These are phyloP conservation scores for Ruellia speciosa DNA, from an alignment of 305 asterid species.

Conservation along the genomic window DNA sequence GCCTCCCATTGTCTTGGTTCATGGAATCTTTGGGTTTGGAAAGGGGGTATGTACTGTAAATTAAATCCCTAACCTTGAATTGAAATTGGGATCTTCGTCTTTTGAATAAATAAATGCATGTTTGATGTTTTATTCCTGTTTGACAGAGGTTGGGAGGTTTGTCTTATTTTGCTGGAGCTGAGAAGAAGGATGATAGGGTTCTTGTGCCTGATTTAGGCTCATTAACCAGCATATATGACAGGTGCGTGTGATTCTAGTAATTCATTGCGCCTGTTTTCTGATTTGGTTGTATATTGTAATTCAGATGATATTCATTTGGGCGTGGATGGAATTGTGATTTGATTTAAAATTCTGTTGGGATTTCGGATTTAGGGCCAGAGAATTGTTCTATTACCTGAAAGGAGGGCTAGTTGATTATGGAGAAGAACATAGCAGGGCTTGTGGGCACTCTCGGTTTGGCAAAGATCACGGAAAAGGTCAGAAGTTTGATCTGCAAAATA, in stretches of 20 bases:
- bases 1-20: conserved; percentile 92
- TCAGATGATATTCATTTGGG: too few relatives aligned
- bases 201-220: conserved; percentile 97
- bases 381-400: conserved; percentile 56
- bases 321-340: too few relatives aligned
- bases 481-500: conserved; percentile 1
- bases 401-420: conserved; percentile 97
- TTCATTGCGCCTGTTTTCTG: neutral
- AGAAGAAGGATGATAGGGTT: conserved; percentile 90
- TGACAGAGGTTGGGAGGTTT: conserved; percentile 77
- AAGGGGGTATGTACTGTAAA: conserved; percentile 59
- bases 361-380: conserved; percentile 13
- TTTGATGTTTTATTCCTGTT: neutral
- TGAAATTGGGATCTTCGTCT: conserved; percentile 17
- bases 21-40: conserved; percentile 97
- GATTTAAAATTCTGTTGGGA: neutral
- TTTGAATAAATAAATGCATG: too few relatives aligned
- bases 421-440: conserved; percentile 84
- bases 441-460: conserved; percentile 81
- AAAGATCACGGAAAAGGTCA: conserved; percentile 62
- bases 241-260: conserved; percentile 33
- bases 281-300: too few relatives aligned
- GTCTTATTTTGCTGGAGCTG: conserved; percentile 93
- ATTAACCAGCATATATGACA: conserved; percentile 75
- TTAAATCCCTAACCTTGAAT: neutral